phyloP scores from a whole-genome alignment of 2,329 filamentous ascomycete species.

The Exophiala sideris region DNA sequence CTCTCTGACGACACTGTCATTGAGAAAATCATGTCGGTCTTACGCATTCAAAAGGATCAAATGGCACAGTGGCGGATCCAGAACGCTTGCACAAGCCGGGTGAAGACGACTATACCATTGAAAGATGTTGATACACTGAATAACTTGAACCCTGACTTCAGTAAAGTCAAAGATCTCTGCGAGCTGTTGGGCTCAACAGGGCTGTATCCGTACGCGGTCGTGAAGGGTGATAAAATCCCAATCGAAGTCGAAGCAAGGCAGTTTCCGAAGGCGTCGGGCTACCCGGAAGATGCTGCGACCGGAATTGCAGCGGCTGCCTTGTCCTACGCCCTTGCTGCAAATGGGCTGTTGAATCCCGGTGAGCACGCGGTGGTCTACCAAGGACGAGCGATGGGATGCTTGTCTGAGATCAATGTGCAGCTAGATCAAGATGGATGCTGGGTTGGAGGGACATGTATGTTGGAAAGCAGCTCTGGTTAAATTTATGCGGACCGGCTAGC shows the following conservation, averaged over 20 bases:
- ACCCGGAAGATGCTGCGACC: slow-evolving; percentile 7
- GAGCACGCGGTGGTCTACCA: background rate
- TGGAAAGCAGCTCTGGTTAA: background rate
- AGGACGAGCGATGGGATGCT: slow-evolving; percentile 4
- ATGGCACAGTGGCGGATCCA: background rate
- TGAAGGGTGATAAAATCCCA: background rate
- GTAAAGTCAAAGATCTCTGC: background rate
- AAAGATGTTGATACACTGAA: slow-evolving; percentile 1
- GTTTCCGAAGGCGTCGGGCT: slow-evolving; percentile 7
- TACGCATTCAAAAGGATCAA: background rate
- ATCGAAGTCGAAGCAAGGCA: slow-evolving; percentile 5
- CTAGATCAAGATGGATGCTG: slow-evolving; percentile 1
- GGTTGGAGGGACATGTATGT: background rate
- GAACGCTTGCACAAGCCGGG: slow-evolving; percentile 6
- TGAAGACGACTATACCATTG: slow-evolving; percentile 1
- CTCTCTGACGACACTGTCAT: background rate
- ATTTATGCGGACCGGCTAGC: too few relatives aligned
- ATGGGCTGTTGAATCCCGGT: background rate
- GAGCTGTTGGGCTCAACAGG: slow-evolving; percentile 3
- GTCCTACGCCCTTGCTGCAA: background rate
- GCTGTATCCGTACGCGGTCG: slow-evolving; percentile 6
- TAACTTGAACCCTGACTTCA: background rate
- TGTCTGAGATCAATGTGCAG: slow-evolving; percentile 1
- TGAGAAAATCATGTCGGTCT: background rate
- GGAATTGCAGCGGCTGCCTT: slow-evolving; percentile 6